Conservation (phyloP, 2,329 filamentous ascomycete species). For the Meredithiella fracta region DNA sequence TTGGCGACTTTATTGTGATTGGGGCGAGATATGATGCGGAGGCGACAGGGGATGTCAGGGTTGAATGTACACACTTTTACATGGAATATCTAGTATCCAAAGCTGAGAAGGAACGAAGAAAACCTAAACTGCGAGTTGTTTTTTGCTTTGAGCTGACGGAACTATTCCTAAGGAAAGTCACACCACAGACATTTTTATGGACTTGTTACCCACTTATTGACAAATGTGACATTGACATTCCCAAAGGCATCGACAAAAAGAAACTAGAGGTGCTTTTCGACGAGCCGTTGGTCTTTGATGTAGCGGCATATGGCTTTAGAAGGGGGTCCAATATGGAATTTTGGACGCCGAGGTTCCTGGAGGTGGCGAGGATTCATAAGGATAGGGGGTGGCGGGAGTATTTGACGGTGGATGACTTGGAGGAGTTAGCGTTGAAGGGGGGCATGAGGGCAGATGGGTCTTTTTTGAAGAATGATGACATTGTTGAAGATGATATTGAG, state of each 20-base stretch:
- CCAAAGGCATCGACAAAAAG: conserved; percentile 19
- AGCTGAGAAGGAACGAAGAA: conserved; percentile 32
- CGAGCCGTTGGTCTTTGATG: conserved; percentile 59
- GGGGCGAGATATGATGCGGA: conserved; percentile 55
- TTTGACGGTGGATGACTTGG: conserved; percentile 52
- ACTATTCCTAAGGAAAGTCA: conserved; percentile 34
- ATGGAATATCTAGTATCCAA: conserved; percentile 61
- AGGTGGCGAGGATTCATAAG: conserved; percentile 58
- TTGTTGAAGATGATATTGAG: conserved; percentile 19
- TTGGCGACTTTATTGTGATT: conserved; percentile 67
- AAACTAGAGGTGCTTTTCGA: conserved; percentile 42
- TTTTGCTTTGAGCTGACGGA: conserved; percentile 43
- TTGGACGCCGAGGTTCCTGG: conserved; percentile 61
- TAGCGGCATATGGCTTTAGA: conserved; percentile 66
- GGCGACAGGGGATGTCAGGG: conserved; percentile 40
- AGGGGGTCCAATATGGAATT: conserved; percentile 52
- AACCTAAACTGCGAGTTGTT: conserved; percentile 49
- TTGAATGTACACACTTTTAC: conserved; percentile 67
- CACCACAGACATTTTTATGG: conserved; percentile 25
- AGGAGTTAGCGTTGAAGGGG: conserved; percentile 45
- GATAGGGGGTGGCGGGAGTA: conserved; percentile 57
- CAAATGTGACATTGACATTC: neutral
- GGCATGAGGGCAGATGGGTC: conserved; percentile 19
- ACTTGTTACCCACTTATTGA: neutral
- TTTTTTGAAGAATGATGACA: conserved; percentile 28